Evolutionary conservation across 2,329 filamentous ascomycete genomes (phyloP).

Genomic region (Beauveria sp.): DNA sequence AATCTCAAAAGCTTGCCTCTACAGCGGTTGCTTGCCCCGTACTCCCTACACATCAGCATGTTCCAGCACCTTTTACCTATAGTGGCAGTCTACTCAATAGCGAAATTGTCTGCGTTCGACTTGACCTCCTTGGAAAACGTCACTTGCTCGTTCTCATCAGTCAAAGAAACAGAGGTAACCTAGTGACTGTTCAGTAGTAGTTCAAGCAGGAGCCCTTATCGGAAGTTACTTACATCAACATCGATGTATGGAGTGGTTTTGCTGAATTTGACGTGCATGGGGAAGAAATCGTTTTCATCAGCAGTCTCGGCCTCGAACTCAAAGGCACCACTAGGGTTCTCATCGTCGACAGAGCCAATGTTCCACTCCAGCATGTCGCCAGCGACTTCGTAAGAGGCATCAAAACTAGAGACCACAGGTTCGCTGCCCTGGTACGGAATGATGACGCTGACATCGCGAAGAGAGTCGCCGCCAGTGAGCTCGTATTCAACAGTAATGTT

Average conservation of each 20-base stretch:
- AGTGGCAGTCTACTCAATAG: constrained; percentile 55
- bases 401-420: constrained; percentile 84
- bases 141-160: constrained; percentile 72
- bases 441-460: constrained; percentile 78
- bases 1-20: constrained; percentile 10
- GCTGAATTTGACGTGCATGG: constrained; percentile 85
- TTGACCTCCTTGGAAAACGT: constrained; percentile 77
- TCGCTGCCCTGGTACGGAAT: constrained; percentile 84
- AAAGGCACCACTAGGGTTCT: constrained; percentile 78
- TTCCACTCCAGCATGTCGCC: constrained; percentile 93
- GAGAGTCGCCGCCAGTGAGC: constrained; percentile 67
- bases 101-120: constrained; percentile 66
- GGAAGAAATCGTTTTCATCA: constrained; percentile 94
- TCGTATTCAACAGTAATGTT: constrained; percentile 96
- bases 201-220: no score
- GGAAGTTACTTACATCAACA: constrained; percentile 67
- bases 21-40: not conserved
- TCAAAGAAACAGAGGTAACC: constrained; percentile 62
- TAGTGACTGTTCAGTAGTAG: constrained; percentile 20
- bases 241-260: constrained; percentile 84
- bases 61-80: not conserved
- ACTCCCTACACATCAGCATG: constrained; percentile 4
- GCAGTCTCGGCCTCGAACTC: constrained; percentile 88
- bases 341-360: constrained; percentile 76
- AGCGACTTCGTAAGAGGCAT: constrained; percentile 88